A percentile compares a stretch with the other conserved stretches of the same genome.
These are phyloP conservation scores for Pseudogymnoascus sp. DNA, from an alignment of 2,329 filamentous ascomycete species.

Conservation along the genomic window DNA sequence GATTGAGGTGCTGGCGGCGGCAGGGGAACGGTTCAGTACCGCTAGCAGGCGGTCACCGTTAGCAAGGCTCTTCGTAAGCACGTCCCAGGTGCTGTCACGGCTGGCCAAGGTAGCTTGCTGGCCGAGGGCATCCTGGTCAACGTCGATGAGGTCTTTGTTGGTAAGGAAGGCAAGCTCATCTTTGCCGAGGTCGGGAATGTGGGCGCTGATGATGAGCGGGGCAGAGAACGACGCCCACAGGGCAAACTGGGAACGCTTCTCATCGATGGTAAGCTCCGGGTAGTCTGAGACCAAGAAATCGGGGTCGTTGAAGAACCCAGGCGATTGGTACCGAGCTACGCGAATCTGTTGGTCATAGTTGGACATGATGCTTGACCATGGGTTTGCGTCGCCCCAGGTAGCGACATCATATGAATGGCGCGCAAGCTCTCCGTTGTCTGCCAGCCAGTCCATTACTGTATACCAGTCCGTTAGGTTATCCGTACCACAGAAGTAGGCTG, in stretches of 20 bases:
- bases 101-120: conserved; percentile 34
- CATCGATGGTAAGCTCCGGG: conserved; percentile 8
- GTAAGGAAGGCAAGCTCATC: conserved; percentile 32
- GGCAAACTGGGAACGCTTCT: conserved; percentile 14
- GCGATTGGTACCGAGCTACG: conserved; percentile 27
- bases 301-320: conserved; percentile 26
- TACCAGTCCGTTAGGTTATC: conserved; percentile 34
- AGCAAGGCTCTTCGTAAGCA: conserved; percentile 36
- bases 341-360: conserved; percentile 37
- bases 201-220: conserved; percentile 26
- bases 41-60: conserved; percentile 42
- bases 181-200: conserved; percentile 29
- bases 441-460: conserved; percentile 40
- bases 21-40: conserved; percentile 37
- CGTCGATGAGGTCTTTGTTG: conserved; percentile 23
- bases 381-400: conserved; percentile 24
- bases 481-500: conserved; percentile 44
- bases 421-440: conserved; percentile 31
- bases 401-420: conserved; percentile 28
- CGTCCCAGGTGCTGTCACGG: conserved; percentile 34
- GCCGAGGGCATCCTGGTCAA: conserved; percentile 16
- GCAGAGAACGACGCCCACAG: conserved; percentile 25
- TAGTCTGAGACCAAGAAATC: conserved; percentile 12
- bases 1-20: conserved; percentile 28
- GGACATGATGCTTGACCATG: conserved; percentile 40